Conservation (phyloP, 2,329 filamentous ascomycete genomes). For the Ophiostoma tasmaniense region DNA sequence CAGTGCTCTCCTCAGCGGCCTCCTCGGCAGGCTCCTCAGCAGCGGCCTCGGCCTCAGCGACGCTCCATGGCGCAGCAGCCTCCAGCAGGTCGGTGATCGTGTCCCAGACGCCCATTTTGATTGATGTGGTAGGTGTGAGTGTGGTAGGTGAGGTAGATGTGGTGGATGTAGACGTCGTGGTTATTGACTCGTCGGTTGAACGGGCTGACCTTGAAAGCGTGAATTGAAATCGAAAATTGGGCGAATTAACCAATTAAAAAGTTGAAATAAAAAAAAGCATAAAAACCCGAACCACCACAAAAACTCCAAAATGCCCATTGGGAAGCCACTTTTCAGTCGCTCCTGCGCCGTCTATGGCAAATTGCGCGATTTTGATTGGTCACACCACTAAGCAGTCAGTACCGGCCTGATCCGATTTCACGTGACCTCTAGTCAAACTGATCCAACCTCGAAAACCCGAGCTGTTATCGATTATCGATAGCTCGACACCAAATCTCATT, state of each 20-base stretch:
- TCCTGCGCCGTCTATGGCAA: constrained; percentile 17
- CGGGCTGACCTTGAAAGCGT: constrained; percentile 7
- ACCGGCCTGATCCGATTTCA: constrained; percentile 21
- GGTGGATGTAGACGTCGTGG: background rate
- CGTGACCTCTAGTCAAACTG: constrained; percentile 15
- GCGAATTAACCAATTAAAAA: constrained; percentile 8
- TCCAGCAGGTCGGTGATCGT: constrained; percentile 55
- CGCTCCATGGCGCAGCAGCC: constrained; percentile 56
- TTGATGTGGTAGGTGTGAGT: background rate
- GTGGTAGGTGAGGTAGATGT: background rate
- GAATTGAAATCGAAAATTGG: constrained; percentile 9
- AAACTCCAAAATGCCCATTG: constrained; percentile 4
- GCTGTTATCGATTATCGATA: constrained; percentile 6
- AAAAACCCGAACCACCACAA: constrained; percentile 6
- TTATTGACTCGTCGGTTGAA: constrained; percentile 12
- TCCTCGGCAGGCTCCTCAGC: constrained; percentile 40
- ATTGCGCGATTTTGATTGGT: constrained; percentile 22
- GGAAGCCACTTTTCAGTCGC: constrained; percentile 3
- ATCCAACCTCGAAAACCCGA: background rate
- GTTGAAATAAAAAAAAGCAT: background rate
- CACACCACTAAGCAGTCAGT: background rate
- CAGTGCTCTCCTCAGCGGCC: constrained; percentile 35
- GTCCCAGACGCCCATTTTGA: constrained; percentile 57
- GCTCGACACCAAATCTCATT: too few species aligned
- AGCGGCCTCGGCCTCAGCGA: constrained; percentile 58